Evolutionary conservation across 768 basidiomycete species (phyloP).

Genomic region (Amanita fuliginea): DNA sequence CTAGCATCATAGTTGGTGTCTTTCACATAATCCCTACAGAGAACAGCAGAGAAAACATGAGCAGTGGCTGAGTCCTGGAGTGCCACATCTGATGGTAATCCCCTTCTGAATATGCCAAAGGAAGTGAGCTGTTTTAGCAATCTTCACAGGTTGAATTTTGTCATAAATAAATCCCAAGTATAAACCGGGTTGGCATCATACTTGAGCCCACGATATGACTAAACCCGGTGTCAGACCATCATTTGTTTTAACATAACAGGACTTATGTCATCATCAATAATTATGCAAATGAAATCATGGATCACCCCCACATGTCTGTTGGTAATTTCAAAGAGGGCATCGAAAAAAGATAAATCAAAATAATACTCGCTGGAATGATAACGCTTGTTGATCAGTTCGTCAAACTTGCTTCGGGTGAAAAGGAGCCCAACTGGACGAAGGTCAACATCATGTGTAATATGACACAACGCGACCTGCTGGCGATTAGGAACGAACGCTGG

Average conservation of each 20-base stretch:
- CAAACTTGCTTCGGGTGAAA: background rate
- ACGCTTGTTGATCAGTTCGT: background rate
- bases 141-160: no score
- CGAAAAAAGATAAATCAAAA: background rate
- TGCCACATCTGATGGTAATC: background rate
- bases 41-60: background rate
- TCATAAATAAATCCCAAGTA: no score
- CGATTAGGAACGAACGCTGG: background rate
- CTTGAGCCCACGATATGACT: no score
- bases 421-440: no score
- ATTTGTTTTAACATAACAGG: no score
- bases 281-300: conserved; percentile 1
- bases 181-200: no score
- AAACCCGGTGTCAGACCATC: no score
- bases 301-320: background rate
- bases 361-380: no score
- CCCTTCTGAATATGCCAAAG: no score
- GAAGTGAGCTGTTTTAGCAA: no score
- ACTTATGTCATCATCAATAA: no score
- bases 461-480: background rate
- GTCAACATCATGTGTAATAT: background rate
- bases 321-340: background rate
- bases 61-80: background rate
- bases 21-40: background rate
- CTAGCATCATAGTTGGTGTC: background rate